A percentile compares a stretch with the other conserved stretches of the same genome.
These are phyloP conservation scores for Eucalyptus polyanthemos DNA, from an alignment of 345 rosid genomes.

Conservation along the genomic window DNA sequence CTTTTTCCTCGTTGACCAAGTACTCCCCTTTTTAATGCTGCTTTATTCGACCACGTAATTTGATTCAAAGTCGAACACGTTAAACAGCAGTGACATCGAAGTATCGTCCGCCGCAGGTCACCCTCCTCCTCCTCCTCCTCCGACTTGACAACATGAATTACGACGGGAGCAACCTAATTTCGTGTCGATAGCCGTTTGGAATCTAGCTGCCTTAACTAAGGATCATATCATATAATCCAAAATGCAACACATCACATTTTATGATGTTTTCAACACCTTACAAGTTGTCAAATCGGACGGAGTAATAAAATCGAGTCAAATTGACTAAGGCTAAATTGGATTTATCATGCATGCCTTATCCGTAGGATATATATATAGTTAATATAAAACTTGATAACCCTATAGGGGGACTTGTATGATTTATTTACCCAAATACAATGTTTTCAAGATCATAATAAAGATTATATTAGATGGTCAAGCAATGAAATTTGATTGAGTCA, in stretches of 20 bases:
- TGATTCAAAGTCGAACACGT: neutral
- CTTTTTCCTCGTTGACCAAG: neutral
- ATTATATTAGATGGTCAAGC: too few species aligned
- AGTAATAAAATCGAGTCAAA: neutral
- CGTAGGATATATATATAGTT: rapidly evolving
- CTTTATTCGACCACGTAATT: neutral
- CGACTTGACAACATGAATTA: neutral
- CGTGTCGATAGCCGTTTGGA: neutral
- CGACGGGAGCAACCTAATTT: neutral
- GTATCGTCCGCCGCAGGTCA: neutral
- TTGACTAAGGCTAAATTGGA: neutral
- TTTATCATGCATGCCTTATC: neutral
- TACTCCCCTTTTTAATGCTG: neutral
- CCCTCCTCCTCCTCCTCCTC: neutral
- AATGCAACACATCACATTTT: neutral
- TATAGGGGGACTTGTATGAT: neutral
- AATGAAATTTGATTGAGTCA: too few species aligned
- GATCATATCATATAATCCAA: neutral
- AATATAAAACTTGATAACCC: neutral
- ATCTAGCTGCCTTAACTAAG: neutral
- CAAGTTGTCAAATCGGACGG: rapidly evolving
- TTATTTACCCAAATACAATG: neutral
- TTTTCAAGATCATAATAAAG: neutral
- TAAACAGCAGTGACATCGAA: neutral
- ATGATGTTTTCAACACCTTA: neutral